Conservation (phyloP, 805 yeast genomes). For the Myxozyma lipomycoides region DNA sequence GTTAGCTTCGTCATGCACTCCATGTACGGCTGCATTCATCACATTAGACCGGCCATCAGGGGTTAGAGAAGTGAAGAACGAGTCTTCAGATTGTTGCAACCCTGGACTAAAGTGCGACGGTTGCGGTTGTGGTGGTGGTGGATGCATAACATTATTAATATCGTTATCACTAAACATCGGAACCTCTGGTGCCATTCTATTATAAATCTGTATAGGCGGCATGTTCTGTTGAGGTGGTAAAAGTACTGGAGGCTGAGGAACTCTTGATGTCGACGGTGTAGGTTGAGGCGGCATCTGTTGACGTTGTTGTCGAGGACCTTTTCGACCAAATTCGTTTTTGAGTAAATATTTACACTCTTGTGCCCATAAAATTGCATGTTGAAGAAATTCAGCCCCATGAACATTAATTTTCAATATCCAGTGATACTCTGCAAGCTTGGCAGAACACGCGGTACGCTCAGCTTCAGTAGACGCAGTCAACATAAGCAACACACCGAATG, state of each 20-base stretch:
- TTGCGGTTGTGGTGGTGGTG: slow-evolving; percentile 17
- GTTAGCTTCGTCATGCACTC: slow-evolving; percentile 19
- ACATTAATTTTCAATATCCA: slow-evolving; percentile 31
- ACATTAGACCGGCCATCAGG: slow-evolving; percentile 25
- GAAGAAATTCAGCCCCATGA: slow-evolving; percentile 33
- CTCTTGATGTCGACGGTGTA: too few species aligned
- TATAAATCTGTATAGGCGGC: not conserved
- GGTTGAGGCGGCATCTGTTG: slow-evolving; percentile 3
- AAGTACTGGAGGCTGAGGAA: not conserved
- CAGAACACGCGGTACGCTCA: slow-evolving; percentile 23
- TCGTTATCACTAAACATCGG: not conserved
- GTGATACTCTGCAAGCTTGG: slow-evolving; percentile 30
- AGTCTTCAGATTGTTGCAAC: slow-evolving; percentile 6
- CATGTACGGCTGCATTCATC: slow-evolving; percentile 21
- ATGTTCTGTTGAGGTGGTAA: not conserved
- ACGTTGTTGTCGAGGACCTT: not conserved
- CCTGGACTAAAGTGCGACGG: slow-evolving; percentile 2
- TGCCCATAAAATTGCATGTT: slow-evolving; percentile 31
- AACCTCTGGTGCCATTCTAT: not conserved
- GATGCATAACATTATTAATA: slow-evolving; percentile 3
- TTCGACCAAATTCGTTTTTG: slow-evolving; percentile 20
- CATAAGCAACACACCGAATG: slow-evolving; percentile 31
- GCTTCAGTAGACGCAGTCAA: slow-evolving; percentile 25
- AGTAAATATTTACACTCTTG: slow-evolving; percentile 31
- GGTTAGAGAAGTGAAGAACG: slow-evolving; percentile 23